These are phyloP conservation scores for Chaetothyriales sp. DNA, from an alignment of 2,329 filamentous ascomycete genomes.

Conservation along the genomic window DNA sequence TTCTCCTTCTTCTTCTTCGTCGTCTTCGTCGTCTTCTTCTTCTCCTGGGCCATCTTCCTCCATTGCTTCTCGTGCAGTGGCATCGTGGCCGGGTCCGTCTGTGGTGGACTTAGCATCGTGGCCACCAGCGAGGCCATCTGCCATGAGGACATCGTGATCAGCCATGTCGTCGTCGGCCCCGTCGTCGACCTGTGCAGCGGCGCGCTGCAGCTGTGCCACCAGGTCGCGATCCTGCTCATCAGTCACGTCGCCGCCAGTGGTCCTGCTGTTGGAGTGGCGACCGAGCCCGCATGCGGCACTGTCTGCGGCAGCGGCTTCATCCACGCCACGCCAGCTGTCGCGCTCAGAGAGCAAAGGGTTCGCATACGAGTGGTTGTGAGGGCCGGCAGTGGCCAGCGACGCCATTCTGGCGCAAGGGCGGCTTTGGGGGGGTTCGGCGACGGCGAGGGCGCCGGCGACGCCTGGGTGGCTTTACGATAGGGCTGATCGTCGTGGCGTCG, in stretches of 20 bases:
- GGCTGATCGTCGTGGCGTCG: background rate
- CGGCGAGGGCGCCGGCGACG: background rate
- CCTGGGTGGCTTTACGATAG: background rate
- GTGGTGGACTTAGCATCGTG: slow-evolving; percentile 1
- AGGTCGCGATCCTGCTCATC: background rate
- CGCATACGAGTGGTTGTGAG: background rate
- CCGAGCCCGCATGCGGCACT: background rate
- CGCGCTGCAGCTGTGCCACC: slow-evolving; percentile 11
- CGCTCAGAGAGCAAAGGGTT: background rate
- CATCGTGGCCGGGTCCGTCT: background rate
- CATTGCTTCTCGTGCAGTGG: background rate
- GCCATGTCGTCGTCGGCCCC: slow-evolving; percentile 4
- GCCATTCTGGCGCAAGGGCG: background rate
- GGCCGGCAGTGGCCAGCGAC: background rate
- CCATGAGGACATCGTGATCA: slow-evolving; percentile 7
- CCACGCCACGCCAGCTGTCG: background rate
- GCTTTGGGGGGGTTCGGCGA: too few relatives aligned
- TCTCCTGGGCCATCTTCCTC: background rate
- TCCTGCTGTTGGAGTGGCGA: background rate
- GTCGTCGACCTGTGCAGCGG: slow-evolving; percentile 9
- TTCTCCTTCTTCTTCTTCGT: background rate
- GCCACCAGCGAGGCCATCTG: slow-evolving; percentile 3
- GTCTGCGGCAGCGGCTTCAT: background rate
- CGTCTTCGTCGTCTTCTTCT: background rate
- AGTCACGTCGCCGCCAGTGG: background rate